Percentiles rank a stretch among this genome's conserved stretches.
Evolutionary conservation across 805 yeast species (phyloP).

Genomic region (Pichia sporocuriosa): DNA sequence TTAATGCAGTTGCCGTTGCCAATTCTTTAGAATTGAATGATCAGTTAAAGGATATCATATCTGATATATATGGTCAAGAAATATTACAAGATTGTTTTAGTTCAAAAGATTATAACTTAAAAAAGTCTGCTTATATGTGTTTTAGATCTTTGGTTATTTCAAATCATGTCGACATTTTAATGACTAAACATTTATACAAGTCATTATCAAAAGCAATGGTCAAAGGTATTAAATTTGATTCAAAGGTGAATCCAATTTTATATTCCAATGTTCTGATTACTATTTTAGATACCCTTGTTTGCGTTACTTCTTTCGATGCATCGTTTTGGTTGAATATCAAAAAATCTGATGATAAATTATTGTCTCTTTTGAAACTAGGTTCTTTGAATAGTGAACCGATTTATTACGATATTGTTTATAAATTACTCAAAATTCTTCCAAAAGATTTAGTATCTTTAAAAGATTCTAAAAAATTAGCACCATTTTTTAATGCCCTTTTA

Average conservation of each 20-base stretch:
- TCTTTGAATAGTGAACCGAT: constrained; percentile 45
- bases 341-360: constrained; percentile 36
- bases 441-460: constrained; percentile 13
- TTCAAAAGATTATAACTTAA: constrained; percentile 35
- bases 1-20: constrained; percentile 15
- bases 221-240: constrained; percentile 35
- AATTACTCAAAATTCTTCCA: constrained; percentile 20
- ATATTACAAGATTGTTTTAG: constrained; percentile 38
- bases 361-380: constrained; percentile 44
- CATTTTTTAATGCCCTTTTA: constrained; percentile 15
- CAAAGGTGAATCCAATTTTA: constrained; percentile 30
- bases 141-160: constrained; percentile 26
- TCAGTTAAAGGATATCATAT: constrained; percentile 17
- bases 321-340: constrained; percentile 50
- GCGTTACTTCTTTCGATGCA: constrained; percentile 39
- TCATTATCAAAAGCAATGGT: constrained; percentile 38
- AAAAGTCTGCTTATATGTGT: constrained; percentile 35
- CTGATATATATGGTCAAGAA: constrained; percentile 36
- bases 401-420: constrained; percentile 34
- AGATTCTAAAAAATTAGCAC: constrained; percentile 7
- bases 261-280: constrained; percentile 43
- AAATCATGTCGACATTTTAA: constrained; percentile 13
- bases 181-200: constrained; percentile 30
- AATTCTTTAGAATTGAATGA: constrained; percentile 15
- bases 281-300: constrained; percentile 41